Evolutionary conservation across 345 rosid genomes (phyloP), one percentile per base, ranked within the genome.

Genomic region (Cochlearia excelsa): DNA sequence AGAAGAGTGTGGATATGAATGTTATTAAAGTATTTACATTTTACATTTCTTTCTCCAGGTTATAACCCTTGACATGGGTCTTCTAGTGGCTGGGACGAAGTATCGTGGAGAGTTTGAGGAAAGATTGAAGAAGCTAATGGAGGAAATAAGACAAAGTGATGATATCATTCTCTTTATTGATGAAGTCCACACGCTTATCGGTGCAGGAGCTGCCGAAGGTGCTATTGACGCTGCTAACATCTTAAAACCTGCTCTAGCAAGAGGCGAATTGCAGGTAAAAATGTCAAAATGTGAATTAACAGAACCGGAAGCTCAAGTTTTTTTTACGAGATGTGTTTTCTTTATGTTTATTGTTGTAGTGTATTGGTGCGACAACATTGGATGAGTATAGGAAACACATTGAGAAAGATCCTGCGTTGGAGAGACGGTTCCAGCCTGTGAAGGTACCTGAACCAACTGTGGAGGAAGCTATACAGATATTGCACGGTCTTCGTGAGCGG

Each of bases 181-280:
- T 79, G 99, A 94, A 77, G 99, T 94, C 61, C 99, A 94, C 78
- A 94, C 97, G 11, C 62, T 94, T 58, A 90, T 94, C 48, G 99
- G 97, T 58, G 97, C 99, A 26, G 99, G 97, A 70, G 99, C 99
- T 7, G 99, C 96, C 6, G 99, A 94, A 79, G 99, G 99, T 29
- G 97, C 99, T 0, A 94, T 94, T 33, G 99, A 94, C 79, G 99
- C 99, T 68, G 99, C 99, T 54, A 90, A 90, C 77, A 94, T 94
- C 66, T 79, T 94, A 78, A 94, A 94, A 73, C 99, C 99, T 23
- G 90, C 99, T 69, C 99, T 94, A 74, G 99, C 99, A 9, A 83
- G 99, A 81, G 99, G 99, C 74, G 99, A 94, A 83, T 73, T 94
- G 77, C 99, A 94, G 97, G 99, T 16, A 47, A 8, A 62, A 27